Percentiles rank a stretch among this genome's conserved stretches.
Conservation (phyloP, 2,329 filamentous ascomycete species). For the Conoideocrella luteorostrata region DNA sequence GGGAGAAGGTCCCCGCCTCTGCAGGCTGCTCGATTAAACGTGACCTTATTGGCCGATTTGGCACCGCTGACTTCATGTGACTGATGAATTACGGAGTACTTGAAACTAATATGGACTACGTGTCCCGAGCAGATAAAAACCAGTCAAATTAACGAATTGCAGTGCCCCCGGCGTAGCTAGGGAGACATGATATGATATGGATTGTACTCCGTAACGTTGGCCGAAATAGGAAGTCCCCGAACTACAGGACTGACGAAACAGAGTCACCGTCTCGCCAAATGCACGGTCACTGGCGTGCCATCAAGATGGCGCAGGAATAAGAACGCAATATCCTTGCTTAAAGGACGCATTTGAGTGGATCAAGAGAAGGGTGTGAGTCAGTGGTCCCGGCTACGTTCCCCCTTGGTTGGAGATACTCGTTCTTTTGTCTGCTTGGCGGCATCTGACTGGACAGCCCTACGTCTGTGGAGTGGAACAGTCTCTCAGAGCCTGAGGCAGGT, state of each 20-base stretch:
- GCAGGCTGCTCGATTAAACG: slow-evolving; percentile 23
- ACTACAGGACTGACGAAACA: background rate
- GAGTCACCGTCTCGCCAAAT: background rate
- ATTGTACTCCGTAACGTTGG: no score
- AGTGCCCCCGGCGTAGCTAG: no score
- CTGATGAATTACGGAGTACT: background rate
- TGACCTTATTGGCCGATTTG: slow-evolving; percentile 16
- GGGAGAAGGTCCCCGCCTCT: background rate
- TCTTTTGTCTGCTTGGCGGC: background rate
- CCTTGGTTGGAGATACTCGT: background rate
- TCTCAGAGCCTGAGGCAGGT: no score
- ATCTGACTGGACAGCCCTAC: slow-evolving; percentile 4
- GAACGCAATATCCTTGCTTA: background rate
- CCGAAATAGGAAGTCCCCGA: slow-evolving; percentile 9
- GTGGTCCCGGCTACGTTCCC: background rate
- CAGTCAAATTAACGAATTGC: no score
- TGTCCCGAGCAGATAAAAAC: no score
- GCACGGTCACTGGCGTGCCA: background rate
- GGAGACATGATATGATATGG: no score
- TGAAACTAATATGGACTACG: background rate
- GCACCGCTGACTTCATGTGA: background rate
- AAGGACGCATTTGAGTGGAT: background rate
- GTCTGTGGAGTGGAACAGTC: background rate
- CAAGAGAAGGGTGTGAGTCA: background rate
- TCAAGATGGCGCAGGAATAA: background rate